Evolutionary conservation across 345 rosid species (phyloP).

Genomic region (Moringa oleifera): DNA sequence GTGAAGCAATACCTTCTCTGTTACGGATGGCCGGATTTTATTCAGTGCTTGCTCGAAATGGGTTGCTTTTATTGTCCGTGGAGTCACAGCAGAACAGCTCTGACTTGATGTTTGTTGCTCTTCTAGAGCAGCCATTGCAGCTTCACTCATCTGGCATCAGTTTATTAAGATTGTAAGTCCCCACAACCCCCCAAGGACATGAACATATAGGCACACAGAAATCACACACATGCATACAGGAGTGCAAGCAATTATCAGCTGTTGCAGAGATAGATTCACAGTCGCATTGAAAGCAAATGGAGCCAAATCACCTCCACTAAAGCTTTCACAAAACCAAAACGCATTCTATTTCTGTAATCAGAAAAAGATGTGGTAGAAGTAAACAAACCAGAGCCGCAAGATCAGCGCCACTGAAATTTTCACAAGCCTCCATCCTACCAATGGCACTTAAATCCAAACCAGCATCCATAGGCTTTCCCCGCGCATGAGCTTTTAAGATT

Average conservation of each 20-base stretch:
- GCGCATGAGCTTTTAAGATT: slow-evolving; percentile 47
- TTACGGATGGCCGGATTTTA: slow-evolving; percentile 62
- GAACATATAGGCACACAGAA: too few species aligned
- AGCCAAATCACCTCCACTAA: slow-evolving; percentile 65
- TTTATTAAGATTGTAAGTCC: background rate
- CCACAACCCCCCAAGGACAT: background rate
- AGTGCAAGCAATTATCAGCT: too few species aligned
- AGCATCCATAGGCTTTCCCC: slow-evolving; percentile 46
- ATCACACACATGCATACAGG: background rate
- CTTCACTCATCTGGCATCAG: slow-evolving; percentile 52
- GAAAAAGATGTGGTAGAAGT: background rate
- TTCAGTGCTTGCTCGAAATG: slow-evolving; percentile 60
- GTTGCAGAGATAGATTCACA: too few species aligned
- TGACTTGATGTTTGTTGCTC: slow-evolving; percentile 28
- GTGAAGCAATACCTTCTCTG: slow-evolving; percentile 36
- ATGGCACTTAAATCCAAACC: slow-evolving; percentile 44
- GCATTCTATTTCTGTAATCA: background rate
- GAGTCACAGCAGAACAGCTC: slow-evolving; percentile 11
- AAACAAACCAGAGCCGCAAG: slow-evolving; percentile 48
- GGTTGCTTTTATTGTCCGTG: slow-evolving; percentile 38
- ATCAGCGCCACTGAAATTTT: slow-evolving; percentile 65
- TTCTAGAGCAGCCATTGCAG: slow-evolving; percentile 61
- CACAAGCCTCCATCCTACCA: slow-evolving; percentile 48
- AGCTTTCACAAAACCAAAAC: slow-evolving; percentile 30
- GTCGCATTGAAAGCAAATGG: slow-evolving; percentile 34